These are phyloP conservation scores for Solanum hybrid DNA, from an alignment of 305 asterid species.

Conservation along the genomic window DNA sequence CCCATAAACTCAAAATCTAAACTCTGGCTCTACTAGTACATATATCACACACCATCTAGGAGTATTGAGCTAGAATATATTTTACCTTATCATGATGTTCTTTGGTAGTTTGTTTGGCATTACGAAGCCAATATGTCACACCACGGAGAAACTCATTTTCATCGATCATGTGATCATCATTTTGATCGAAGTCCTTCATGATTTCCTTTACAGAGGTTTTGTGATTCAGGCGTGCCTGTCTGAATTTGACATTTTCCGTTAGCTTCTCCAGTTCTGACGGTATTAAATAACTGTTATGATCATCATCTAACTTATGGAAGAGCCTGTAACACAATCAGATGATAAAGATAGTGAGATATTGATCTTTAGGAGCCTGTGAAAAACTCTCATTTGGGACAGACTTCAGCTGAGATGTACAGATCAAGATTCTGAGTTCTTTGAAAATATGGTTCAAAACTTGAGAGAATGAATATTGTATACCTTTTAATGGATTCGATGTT, in stretches of 20 bases:
- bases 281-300: slow-evolving; percentile 25
- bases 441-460: not conserved
- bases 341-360: not conserved
- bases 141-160: slow-evolving; percentile 44
- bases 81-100: slow-evolving; percentile 2
- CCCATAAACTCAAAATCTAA: not conserved
- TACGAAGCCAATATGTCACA: slow-evolving; percentile 29
- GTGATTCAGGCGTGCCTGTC: slow-evolving; percentile 21
- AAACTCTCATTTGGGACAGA: not conserved
- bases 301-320: slow-evolving; percentile 36
- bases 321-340: slow-evolving; percentile 26
- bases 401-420: not conserved
- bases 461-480: slow-evolving; percentile 13
- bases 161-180: slow-evolving; percentile 22
- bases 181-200: slow-evolving; percentile 34
- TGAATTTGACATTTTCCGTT: slow-evolving; percentile 29
- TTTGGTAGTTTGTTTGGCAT: slow-evolving; percentile 20
- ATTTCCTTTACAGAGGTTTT: slow-evolving; percentile 33
- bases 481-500: slow-evolving; percentile 31
- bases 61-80: not conserved
- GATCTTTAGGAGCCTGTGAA: not conserved
- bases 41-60: not conserved
- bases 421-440: not conserved
- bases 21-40: not conserved
- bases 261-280: slow-evolving; percentile 31